These are phyloP conservation scores for Daldinia grandis DNA, from an alignment of 495 filamentous ascomycete genomes.

Conservation along the genomic window DNA sequence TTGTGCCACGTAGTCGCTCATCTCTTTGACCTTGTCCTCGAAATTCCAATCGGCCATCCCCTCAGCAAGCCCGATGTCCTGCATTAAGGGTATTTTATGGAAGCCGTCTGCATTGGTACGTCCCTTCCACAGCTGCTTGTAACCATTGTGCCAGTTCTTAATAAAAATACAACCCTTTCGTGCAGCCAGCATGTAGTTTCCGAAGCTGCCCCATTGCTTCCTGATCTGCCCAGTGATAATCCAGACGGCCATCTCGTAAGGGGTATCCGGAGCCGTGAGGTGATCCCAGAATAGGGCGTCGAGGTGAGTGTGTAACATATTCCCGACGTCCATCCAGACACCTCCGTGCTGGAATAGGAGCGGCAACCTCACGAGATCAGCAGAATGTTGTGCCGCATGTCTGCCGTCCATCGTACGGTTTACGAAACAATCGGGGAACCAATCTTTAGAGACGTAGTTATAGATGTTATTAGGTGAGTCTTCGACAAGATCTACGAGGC, in stretches of 20 bases:
- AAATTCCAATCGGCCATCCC: slow-evolving; percentile 33
- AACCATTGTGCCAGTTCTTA: slow-evolving; percentile 50
- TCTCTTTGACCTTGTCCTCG: slow-evolving; percentile 18
- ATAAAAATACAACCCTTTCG: slow-evolving; percentile 48
- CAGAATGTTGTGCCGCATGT: slow-evolving; percentile 47
- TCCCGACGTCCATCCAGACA: slow-evolving; percentile 55
- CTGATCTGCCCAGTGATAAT: neutral
- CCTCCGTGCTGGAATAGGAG: slow-evolving; percentile 51
- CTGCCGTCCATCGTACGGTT: slow-evolving; percentile 48
- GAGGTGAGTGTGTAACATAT: slow-evolving; percentile 47
- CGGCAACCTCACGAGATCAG: slow-evolving; percentile 52
- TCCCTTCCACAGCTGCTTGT: slow-evolving; percentile 47
- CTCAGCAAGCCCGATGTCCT: slow-evolving; percentile 37
- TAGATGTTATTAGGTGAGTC: slow-evolving; percentile 41
- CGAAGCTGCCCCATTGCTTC: slow-evolving; percentile 28
- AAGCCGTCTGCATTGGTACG: slow-evolving; percentile 43
- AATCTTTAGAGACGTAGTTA: slow-evolving; percentile 39
- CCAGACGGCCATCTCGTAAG: slow-evolving; percentile 44
- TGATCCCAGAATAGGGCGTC: slow-evolving; percentile 52
- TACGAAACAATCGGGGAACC: slow-evolving; percentile 47
- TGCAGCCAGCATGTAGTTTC: slow-evolving; percentile 47
- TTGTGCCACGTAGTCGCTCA: slow-evolving; percentile 46
- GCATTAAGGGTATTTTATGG: slow-evolving; percentile 44
- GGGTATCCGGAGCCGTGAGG: slow-evolving; percentile 46
- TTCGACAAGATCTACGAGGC: slow-evolving; percentile 38